Conservation (phyloP, 2,329 filamentous ascomycete genomes). For the Cercospora canescens region DNA sequence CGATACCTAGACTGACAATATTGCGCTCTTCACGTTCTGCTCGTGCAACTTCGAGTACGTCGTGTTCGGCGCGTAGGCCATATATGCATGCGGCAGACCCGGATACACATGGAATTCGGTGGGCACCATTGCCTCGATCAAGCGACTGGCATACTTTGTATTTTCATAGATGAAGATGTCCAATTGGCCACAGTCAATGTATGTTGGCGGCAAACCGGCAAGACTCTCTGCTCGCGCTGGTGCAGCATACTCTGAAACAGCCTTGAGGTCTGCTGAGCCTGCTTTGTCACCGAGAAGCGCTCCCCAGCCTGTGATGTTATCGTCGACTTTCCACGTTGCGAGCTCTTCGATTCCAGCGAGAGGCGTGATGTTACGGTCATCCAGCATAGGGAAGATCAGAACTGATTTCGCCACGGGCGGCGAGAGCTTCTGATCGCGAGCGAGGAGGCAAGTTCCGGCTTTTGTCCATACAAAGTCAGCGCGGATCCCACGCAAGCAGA, state of each 20-base stretch:
- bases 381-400: slow-evolving; percentile 50
- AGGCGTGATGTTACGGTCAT: slow-evolving; percentile 42
- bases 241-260: slow-evolving; percentile 25
- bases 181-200: slow-evolving; percentile 45
- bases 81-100: slow-evolving; percentile 46
- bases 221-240: slow-evolving; percentile 25
- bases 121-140: slow-evolving; percentile 43
- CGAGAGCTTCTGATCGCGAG: slow-evolving; percentile 23
- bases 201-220: slow-evolving; percentile 44
- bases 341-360: slow-evolving; percentile 36
- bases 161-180: slow-evolving; percentile 48
- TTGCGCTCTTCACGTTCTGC: slow-evolving; percentile 17
- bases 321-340: slow-evolving; percentile 40
- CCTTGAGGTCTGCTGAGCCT: slow-evolving; percentile 16
- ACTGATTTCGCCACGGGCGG: slow-evolving; percentile 37
- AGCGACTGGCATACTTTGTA: slow-evolving; percentile 41
- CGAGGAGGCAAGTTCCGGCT: slow-evolving; percentile 25
- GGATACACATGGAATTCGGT: slow-evolving; percentile 49
- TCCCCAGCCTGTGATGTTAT: slow-evolving; percentile 45
- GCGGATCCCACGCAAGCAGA: neutral
- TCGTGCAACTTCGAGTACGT: slow-evolving; percentile 16
- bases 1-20: neutral
- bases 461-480: slow-evolving; percentile 3
- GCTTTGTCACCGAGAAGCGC: slow-evolving; percentile 37
- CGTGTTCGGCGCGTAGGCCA: slow-evolving; percentile 27